phyloP scores from a whole-genome alignment of 148 eudicot genomes.

The Pharnaceum exiguum region DNA sequence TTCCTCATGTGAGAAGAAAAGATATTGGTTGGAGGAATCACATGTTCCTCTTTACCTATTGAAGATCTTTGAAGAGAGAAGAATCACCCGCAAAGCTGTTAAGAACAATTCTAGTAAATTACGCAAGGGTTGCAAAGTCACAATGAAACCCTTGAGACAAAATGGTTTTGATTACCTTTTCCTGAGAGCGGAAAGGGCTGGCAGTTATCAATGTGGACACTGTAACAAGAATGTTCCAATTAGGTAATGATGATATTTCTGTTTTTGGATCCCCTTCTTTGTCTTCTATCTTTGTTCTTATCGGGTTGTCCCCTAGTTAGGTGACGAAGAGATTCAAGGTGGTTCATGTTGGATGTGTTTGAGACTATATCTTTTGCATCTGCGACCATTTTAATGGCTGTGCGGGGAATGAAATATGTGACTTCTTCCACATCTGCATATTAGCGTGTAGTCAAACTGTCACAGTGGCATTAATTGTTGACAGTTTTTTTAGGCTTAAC shows the following conservation, averaged over 20 bases:
- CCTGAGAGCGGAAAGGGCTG: conserved; percentile 55
- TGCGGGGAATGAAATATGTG: no score
- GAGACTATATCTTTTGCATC: no score
- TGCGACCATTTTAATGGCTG: no score
- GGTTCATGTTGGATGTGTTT: no score
- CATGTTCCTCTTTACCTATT: conserved; percentile 82
- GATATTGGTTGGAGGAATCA: conserved; percentile 85
- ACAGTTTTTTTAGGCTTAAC: no score
- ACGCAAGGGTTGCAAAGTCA: conserved; percentile 26
- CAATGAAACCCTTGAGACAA: conserved; percentile 34
- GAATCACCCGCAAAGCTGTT: conserved; percentile 64
- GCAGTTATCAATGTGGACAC: conserved; percentile 70
- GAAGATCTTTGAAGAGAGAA: conserved; percentile 80
- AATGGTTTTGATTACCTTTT: conserved; percentile 79
- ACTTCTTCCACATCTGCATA: no score
- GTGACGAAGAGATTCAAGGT: no score
- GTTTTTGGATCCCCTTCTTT: not conserved
- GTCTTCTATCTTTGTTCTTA: not conserved
- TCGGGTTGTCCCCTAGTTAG: no score
- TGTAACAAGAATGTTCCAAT: conserved; percentile 74
- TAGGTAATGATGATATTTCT: conserved; percentile 44
- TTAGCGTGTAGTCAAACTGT: no score
- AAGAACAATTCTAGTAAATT: conserved; percentile 34
- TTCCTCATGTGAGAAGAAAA: conserved; percentile 65
- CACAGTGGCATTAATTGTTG: no score